phyloP scores from a whole-genome alignment of 345 rosid species.

The Hibiscus syriacus region DNA sequence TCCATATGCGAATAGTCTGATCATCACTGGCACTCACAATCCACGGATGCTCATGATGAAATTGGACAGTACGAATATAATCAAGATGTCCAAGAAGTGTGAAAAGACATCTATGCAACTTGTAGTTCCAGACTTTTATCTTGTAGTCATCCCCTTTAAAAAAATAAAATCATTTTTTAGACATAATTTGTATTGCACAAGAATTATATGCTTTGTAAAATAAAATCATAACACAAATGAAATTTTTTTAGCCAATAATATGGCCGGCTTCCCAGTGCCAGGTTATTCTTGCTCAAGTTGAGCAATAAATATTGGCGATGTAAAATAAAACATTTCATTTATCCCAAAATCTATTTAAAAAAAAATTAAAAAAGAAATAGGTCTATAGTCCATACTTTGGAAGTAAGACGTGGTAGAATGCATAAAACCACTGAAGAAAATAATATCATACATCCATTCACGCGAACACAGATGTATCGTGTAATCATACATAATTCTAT shows the following conservation, averaged over 20 bases:
- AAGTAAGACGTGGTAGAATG: neutral
- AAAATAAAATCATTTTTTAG: slow-evolving; percentile 6
- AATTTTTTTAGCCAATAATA: neutral
- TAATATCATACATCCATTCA: neutral
- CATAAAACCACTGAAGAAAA: neutral
- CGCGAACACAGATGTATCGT: neutral
- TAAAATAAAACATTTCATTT: neutral
- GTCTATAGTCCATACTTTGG: neutral
- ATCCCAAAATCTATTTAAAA: too few species aligned
- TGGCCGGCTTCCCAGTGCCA: neutral
- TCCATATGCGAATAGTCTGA: slow-evolving; percentile 97
- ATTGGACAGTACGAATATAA: slow-evolving; percentile 93
- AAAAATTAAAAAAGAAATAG: neutral
- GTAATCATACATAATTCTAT: too few species aligned
- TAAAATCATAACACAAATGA: neutral
- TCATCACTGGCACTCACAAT: slow-evolving; percentile 98
- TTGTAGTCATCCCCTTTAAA: slow-evolving; percentile 83
- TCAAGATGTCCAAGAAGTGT: slow-evolving; percentile 97
- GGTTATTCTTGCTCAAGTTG: neutral
- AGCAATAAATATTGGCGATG: neutral
- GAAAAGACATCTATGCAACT: slow-evolving; percentile 81
- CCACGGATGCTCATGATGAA: slow-evolving; percentile 97
- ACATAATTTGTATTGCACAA: neutral
- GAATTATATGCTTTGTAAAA: neutral
- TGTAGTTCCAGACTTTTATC: slow-evolving; percentile 97